Evolutionary conservation across 192 early-diverging fungal genomes (phyloP).

Genomic region (Backusella morwellensis): DNA sequence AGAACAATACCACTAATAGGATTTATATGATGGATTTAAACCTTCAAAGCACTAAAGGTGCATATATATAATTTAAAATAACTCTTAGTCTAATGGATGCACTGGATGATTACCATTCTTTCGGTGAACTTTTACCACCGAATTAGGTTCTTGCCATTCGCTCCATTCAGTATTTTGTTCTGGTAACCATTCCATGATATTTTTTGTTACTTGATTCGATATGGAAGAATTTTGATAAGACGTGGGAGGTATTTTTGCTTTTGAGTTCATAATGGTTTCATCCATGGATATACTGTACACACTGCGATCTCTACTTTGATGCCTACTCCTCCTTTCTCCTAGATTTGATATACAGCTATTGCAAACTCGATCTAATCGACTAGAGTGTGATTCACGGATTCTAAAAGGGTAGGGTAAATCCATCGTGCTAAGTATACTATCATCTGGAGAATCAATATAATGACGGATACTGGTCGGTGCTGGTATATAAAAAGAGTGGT

Average conservation of each 20-base stretch:
- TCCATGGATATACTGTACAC: background rate
- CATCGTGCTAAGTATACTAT: background rate
- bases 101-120: background rate
- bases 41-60: background rate
- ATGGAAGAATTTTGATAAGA: background rate
- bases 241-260: background rate
- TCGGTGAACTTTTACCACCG: background rate
- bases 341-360: background rate
- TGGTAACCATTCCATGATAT: background rate
- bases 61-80: background rate
- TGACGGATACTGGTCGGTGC: background rate
- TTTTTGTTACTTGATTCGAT: background rate
- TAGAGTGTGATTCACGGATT: background rate
- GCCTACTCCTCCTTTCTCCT: background rate
- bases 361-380: background rate
- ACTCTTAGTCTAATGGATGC: background rate
- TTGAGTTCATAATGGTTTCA: background rate
- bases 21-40: background rate
- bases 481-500: background rate
- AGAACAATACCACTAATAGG: background rate
- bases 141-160: background rate
- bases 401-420: constrained; percentile 1
- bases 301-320: background rate
- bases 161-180: background rate
- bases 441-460: background rate